Evolutionary conservation across 2,329 filamentous ascomycete species (phyloP), one percentile per base, ranked within the genome.

Genomic region (Ceratocystis destructans): DNA sequence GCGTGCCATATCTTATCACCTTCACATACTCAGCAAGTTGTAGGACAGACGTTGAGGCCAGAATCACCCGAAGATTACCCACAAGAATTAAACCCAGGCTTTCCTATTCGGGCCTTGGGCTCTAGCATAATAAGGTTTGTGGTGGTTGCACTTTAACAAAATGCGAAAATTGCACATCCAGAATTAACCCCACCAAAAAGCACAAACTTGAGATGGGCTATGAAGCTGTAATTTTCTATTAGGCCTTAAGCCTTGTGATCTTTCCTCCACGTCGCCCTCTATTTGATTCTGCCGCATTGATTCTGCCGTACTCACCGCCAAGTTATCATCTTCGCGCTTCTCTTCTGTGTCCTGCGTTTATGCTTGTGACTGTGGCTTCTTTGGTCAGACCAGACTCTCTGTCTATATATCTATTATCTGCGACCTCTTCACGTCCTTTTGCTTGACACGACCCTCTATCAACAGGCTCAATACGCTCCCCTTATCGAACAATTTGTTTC

Each of bases 111-210:
- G 55, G 55, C 17, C 8, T 8, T 59, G 53, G 53, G 53, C 53
- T 59, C 53, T 37, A 31, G 55, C 55, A 37, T 31, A 59, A 59
- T 59, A 59, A 37, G 12, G 28, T 10, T 59, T 59, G 55, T 33
- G 22, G 12, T n/a, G 55, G 37, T 41, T 41, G 37, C 33, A 37
- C 33, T 37, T 10, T 37, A 37, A 37, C 33, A 37, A 37, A 37
- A 37, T n/a, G 61, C 45, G 61, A 62, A 62, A 45, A 62, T 62
- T 46, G 15, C 33, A 31, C 20, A n/a, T 31, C 3, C 61, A 62
- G 28, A 62, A 62, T 20, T 45, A 62, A 37, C 61, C 61, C 61
- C 61, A 62, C 61, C 44, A 62, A 45, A 62, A 45, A 62, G 61
- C 61, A 62, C 33, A 62, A 44, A 62, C 61, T 62, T 62, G 37